Conservation (phyloP, 2,329 filamentous ascomycete genomes). For the Rhytidhysteron rufulum region DNA sequence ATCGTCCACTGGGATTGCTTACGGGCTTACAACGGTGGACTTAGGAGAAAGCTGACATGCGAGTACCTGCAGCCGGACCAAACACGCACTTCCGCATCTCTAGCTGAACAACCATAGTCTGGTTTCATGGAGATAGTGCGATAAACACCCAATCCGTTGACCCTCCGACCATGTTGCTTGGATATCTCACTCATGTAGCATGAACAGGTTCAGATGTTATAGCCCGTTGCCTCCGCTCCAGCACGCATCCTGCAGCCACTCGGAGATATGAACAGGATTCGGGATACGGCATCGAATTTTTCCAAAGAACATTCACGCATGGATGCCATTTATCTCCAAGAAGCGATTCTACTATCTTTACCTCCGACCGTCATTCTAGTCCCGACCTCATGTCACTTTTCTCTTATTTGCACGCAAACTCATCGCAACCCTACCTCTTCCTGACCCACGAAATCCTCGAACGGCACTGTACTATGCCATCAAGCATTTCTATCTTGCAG, state of each 20-base stretch:
- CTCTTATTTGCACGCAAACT: conserved; percentile 28
- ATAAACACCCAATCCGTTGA: conserved; percentile 5
- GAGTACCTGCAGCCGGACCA: conserved; percentile 1
- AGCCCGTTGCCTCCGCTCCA: background rate
- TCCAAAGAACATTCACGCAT: conserved; percentile 14
- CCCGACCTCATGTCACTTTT: conserved; percentile 19
- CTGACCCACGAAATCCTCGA: conserved; percentile 8
- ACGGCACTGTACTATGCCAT: conserved; percentile 18
- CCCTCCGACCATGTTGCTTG: conserved; percentile 7
- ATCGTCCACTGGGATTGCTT: background rate
- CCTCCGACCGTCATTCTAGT: conserved; percentile 15
- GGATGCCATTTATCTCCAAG: conserved; percentile 22
- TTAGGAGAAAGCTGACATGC: conserved; percentile 4
- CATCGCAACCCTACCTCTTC: conserved; percentile 9
- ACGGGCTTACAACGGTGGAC: background rate
- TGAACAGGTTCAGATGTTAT: conserved; percentile 4
- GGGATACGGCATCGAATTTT: conserved; percentile 9
- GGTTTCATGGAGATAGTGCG: background rate
- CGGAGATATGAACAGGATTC: conserved; percentile 7
- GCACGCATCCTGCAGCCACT: conserved; percentile 3
- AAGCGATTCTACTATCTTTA: conserved; percentile 15
- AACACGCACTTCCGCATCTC: conserved; percentile 1
- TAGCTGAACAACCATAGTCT: conserved; percentile 1
- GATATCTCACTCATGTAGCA: conserved; percentile 6
- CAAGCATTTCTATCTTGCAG: conserved; percentile 22